Evolutionary conservation across 768 basidiomycete species (phyloP), one percentile per base, ranked within the genome.

Genomic region (Sporobolomyces phaffii): DNA sequence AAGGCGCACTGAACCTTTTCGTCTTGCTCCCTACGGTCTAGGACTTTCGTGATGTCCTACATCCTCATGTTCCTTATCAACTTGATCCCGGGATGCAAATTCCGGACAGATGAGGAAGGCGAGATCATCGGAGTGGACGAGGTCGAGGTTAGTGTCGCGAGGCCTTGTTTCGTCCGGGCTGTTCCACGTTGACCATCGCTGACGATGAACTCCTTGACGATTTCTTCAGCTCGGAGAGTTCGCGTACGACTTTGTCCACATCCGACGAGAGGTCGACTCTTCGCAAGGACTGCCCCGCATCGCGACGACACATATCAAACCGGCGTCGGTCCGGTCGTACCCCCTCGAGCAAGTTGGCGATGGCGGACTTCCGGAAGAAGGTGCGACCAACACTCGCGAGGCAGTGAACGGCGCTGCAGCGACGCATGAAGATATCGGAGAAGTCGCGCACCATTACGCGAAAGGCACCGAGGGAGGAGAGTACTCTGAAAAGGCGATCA

Each of bases 221-320:
- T n/a, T n/a, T n/a, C n/a, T n/a, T 2, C 87, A 91, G 80, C 86
- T 91, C 82, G 91, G 90, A 72, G 91, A 92, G 78, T 91, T 85
- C 68, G 87, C 88, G 2, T 90, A 90, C 73, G 89, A 91, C 78
- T 91, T 89, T 69, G 89, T 91, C 36, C 87, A 86, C 41, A 28
- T 68, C 43, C 66, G 66, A 24, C 66, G 66, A 17, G 66, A 68
- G 22, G 66, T 68, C 61, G 66, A 68, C 28, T 62, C 61, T 3
- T 45, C 54, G 8, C 36, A 56, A 33, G 66, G 66, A 47, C 24
- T 34, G 13, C 34, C 43, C 20, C 56, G 43, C 17, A 57, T 58
- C 40, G 43, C 61, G 17, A 47, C 52, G 31, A 53, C 51, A 5
- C 66, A 62, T 44, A 57, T 68, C 44, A 58, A 59, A 28, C 61